A percentile compares a stretch with the other conserved stretches of the same genome.
Conservation (phyloP, 78 protist genomes). For the Chrysochromulina parva region DNA sequence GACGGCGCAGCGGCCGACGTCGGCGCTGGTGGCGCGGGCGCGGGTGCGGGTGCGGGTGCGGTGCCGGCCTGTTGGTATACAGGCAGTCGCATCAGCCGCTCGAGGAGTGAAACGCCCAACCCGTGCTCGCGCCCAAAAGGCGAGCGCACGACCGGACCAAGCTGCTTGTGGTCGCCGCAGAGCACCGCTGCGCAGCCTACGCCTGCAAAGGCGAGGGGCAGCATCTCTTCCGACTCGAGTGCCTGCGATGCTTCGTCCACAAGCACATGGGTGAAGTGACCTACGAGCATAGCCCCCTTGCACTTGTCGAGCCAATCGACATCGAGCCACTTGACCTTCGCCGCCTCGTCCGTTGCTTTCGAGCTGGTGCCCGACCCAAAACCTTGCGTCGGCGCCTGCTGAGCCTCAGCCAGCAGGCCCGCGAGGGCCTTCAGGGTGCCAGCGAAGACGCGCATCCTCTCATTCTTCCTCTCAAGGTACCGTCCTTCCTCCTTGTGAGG, state of each 20-base stretch:
- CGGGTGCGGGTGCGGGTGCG: background rate
- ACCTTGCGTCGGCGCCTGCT: background rate
- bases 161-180: constrained; percentile 51
- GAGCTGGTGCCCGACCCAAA: background rate
- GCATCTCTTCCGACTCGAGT: constrained; percentile 32
- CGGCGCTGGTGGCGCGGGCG: background rate
- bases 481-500: no score
- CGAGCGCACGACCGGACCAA: constrained; percentile 36
- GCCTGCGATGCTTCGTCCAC: constrained; percentile 31
- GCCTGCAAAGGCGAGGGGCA: background rate
- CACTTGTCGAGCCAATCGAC: no score
- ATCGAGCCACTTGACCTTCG: no score
- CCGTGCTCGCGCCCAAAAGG: background rate
- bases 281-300: no score
- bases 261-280: constrained; percentile 8
- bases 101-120: constrained; percentile 15
- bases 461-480: no score
- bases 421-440: no score
- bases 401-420: no score
- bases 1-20: no score
- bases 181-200: background rate
- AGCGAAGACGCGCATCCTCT: no score
- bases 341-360: no score
- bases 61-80: background rate
- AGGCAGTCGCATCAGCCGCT: constrained; percentile 20